These are phyloP conservation scores for Arthrinium phaeospermum DNA, from an alignment of 2,329 filamentous ascomycete species.

Conservation along the genomic window DNA sequence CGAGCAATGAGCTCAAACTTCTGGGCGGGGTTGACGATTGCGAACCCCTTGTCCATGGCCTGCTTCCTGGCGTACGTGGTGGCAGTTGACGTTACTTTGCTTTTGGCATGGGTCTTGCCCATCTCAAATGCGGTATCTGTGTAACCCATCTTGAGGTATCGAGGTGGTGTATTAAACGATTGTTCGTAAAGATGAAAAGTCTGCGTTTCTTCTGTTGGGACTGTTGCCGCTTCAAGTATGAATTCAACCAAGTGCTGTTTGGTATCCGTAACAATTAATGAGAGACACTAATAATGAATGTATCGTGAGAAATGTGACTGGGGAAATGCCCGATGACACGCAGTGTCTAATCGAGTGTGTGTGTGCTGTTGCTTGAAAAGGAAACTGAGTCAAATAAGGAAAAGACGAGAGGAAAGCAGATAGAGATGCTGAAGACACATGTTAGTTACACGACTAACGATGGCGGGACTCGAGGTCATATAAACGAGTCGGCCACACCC, in stretches of 20 bases:
- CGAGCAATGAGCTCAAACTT: conserved; percentile 1
- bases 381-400: conserved; percentile 11
- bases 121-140: conserved; percentile 8
- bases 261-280: not conserved
- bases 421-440: not conserved
- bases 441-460: not conserved
- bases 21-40: not conserved
- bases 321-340: not conserved
- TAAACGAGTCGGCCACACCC: not conserved
- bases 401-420: not conserved
- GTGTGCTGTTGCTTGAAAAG: not conserved
- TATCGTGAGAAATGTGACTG: conserved; percentile 9
- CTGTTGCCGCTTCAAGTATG: not conserved
- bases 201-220: not conserved
- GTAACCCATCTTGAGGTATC: not conserved
- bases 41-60: not conserved
- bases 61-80: conserved; percentile 3
- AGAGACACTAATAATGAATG: conserved; percentile 12
- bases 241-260: not conserved
- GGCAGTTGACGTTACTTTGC: not conserved
- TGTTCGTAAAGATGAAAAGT: not conserved
- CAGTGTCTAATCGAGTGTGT: conserved; percentile 8
- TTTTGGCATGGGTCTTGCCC: conserved; percentile 8
- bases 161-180: not conserved
- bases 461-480: not conserved